Conservation (phyloP, 2,329 filamentous ascomycete species). For the Dothideomycetes sp. region DNA sequence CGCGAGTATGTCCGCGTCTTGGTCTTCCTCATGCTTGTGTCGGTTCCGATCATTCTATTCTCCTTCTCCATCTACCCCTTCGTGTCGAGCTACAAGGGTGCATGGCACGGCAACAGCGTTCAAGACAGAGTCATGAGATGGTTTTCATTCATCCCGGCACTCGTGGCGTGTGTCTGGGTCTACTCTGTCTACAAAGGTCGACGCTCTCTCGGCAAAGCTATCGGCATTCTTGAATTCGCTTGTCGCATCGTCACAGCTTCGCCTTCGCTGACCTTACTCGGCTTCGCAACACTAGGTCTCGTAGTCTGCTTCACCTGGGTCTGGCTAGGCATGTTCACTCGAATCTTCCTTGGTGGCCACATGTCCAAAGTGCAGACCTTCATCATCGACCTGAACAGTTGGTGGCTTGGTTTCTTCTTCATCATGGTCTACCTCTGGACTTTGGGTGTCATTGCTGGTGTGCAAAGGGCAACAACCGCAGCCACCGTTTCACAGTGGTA, state of each 20-base stretch:
- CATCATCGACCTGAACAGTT: constrained; percentile 77
- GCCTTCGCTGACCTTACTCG: constrained; percentile 72
- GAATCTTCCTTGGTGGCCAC: constrained; percentile 88
- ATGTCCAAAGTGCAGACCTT: constrained; percentile 56
- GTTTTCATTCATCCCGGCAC: constrained; percentile 66
- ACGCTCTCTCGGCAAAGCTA: constrained; percentile 69
- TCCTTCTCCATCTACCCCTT: constrained; percentile 89
- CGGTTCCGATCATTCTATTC: constrained; percentile 76
- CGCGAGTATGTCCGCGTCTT: constrained; percentile 81
- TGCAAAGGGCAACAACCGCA: constrained; percentile 84
- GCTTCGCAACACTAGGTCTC: constrained; percentile 63
- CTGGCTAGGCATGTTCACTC: constrained; percentile 94
- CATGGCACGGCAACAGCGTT: constrained; percentile 62
- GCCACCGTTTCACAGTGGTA: constrained; percentile 99
- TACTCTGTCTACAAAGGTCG: constrained; percentile 76
- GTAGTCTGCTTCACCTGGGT: constrained; percentile 89
- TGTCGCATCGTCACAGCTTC: constrained; percentile 80
- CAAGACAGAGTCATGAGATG: constrained; percentile 88
- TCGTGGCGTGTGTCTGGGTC: constrained; percentile 68
- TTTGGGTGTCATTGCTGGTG: constrained; percentile 72
- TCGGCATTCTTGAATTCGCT: constrained; percentile 85
- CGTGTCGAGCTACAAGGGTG: constrained; percentile 76
- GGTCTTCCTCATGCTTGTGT: constrained; percentile 69
- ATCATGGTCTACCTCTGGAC: constrained; percentile 95
- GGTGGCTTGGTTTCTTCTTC: constrained; percentile 92